Evolutionary conservation across 768 basidiomycete genomes (phyloP), one percentile per base, ranked within the genome.

Genomic region (Leccinellum albellum): DNA sequence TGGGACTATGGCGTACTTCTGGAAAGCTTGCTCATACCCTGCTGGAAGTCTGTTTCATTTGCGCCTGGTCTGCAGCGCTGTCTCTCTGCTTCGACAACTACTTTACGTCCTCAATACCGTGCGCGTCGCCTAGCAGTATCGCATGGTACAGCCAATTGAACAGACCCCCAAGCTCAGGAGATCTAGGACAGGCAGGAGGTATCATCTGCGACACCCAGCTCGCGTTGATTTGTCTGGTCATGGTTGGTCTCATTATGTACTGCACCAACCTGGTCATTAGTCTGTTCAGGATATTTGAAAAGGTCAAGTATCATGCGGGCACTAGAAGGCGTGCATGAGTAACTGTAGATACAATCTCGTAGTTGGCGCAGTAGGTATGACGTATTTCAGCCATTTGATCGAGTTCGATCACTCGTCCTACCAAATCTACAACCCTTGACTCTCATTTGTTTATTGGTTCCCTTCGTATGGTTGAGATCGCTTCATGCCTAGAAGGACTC

Each of bases 1-100:
- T 96, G 23, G 94, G 94, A n/a, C 76, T 96, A 29, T 96, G 94
- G 94, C 80, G 82, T 51, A 93, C 94, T 31, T 91, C 91, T 31
- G 84, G 78, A 50, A 95, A 95, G 73, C 82, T 94, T 35, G 84
- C 88, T 3, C 87, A 94, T 66, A 95, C 93, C 7, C 82, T 95
- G 31, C 81, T 85, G 47, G 94, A 96, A 76, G 88, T 94, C 46
- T 77, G 92, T 54, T 94, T 92, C 70, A 93, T 94, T 63, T 95
- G 93, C 73, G 83, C 88, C n/a, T 96, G 93, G 92, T 92, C 91
- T 56, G 89, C 91, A 31, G 86, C 89, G 15, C 80, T 95, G 53
- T 91, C 91, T 17, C 86, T 95, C 53, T 85, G 83, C 60, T 92
- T 95, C 73, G 91, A 95, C 78, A 92, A 96, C 67, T 93, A 87